A percentile compares a stretch with the other conserved stretches of the same genome.
Evolutionary conservation across 2,329 filamentous ascomycete genomes (phyloP).

Genomic region (Ramularia collo-cygni): DNA sequence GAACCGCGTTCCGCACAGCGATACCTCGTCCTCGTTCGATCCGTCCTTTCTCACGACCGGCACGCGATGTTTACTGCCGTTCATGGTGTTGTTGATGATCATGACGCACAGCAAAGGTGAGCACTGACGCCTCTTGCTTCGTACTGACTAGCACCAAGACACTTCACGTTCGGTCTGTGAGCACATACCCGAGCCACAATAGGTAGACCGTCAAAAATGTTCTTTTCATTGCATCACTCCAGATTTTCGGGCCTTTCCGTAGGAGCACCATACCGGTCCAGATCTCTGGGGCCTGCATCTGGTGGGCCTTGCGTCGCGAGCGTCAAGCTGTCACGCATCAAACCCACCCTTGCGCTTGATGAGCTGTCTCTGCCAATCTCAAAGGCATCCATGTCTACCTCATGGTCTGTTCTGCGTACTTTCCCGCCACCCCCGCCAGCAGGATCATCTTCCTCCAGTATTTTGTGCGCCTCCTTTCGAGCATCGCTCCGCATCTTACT

Average conservation of each 20-base stretch:
- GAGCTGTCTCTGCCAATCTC: constrained; percentile 15
- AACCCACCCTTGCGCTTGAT: constrained; percentile 25
- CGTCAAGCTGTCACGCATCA: constrained; percentile 18
- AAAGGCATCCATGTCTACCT: constrained; percentile 15
- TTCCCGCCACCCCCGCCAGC: not conserved
- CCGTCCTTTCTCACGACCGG: not conserved
- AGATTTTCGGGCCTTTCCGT: constrained; percentile 41
- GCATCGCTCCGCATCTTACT: constrained; percentile 79
- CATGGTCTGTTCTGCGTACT: constrained; percentile 7
- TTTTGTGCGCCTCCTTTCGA: constrained; percentile 39
- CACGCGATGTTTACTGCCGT: not conserved
- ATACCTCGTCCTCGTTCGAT: not conserved
- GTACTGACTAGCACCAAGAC: no score
- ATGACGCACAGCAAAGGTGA: not conserved
- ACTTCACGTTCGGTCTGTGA: no score
- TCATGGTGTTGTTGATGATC: not conserved
- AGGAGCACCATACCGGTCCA: constrained; percentile 26
- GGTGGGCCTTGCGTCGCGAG: constrained; percentile 10
- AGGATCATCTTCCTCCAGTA: constrained; percentile 29
- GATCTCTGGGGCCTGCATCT: constrained; percentile 14
- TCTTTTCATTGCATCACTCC: no score
- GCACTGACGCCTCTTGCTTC: not conserved
- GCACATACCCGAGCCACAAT: no score
- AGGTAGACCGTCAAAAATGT: no score
- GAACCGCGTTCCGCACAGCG: not conserved